Conservation (phyloP, 2,329 filamentous ascomycete genomes). For the Tricladium varicosporioides region DNA sequence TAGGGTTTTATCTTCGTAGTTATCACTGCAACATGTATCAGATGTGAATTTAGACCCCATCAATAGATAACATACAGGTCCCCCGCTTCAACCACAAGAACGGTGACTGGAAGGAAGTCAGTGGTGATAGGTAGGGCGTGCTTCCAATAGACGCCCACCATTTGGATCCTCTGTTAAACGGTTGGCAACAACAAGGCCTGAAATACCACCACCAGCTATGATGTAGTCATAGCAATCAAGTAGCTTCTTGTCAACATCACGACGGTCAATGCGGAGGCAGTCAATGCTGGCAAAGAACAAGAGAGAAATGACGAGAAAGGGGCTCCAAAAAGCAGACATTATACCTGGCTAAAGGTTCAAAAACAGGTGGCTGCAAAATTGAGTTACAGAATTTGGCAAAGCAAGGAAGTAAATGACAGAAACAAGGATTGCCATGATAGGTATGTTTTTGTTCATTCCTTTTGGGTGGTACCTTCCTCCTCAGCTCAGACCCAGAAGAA, state of each 20-base stretch:
- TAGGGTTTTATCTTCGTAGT: slow-evolving; percentile 25
- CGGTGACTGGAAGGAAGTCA: slow-evolving; percentile 20
- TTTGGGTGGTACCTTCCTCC: too few relatives aligned
- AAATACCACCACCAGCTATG: slow-evolving; percentile 46
- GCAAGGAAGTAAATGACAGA: not conserved
- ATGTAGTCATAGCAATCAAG: slow-evolving; percentile 38
- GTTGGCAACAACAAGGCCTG: slow-evolving; percentile 44
- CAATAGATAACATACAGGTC: slow-evolving; percentile 16
- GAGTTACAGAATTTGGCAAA: not conserved
- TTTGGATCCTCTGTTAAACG: slow-evolving; percentile 39
- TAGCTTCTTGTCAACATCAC: slow-evolving; percentile 23
- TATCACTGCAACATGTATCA: slow-evolving; percentile 20
- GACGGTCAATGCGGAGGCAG: slow-evolving; percentile 17
- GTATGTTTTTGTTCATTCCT: too few relatives aligned
- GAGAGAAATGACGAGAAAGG: slow-evolving; percentile 3
- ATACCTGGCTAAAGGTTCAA: not conserved
- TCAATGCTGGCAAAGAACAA: slow-evolving; percentile 7
- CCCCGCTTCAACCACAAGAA: slow-evolving; percentile 29
- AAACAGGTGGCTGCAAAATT: not conserved
- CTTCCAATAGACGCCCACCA: slow-evolving; percentile 5
- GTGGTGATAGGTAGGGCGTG: not conserved
- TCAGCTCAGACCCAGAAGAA: too few relatives aligned
- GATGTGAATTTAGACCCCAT: not conserved
- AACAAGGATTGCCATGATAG: too few relatives aligned
- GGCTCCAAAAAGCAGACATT: not conserved